Percentiles rank a stretch among this genome's conserved stretches.
These are phyloP conservation scores for Quercus agrifolia DNA, from an alignment of 306 rosid genomes.

Conservation along the genomic window DNA sequence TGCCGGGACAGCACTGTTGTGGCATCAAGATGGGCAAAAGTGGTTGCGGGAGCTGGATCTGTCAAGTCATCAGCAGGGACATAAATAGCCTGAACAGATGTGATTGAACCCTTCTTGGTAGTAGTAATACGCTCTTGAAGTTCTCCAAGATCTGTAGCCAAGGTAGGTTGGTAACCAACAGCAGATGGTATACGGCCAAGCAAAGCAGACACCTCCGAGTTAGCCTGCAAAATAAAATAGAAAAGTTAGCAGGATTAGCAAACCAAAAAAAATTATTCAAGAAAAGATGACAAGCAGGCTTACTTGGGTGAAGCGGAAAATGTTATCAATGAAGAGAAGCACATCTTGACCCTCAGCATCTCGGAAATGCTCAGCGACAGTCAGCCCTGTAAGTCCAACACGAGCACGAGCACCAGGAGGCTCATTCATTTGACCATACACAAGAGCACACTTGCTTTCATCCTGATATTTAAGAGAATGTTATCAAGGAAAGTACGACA, in stretches of 20 bases:
- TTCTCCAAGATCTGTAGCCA: conserved; percentile 98
- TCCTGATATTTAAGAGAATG: conserved; percentile 36
- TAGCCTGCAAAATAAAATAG: conserved; percentile 57
- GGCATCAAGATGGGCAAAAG: conserved; percentile 99
- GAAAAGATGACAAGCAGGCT: background rate
- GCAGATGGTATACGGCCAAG: conserved; percentile 99
- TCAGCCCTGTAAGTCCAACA: conserved; percentile 94
- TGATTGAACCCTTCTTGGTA: conserved; percentile 96
- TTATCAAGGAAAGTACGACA: background rate
- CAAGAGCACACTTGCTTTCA: conserved; percentile 98
- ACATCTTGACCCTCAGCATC: conserved; percentile 99
- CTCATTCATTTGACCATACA: conserved; percentile 98
- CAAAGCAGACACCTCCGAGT: conserved; percentile 99
- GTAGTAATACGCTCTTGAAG: conserved; percentile 99
- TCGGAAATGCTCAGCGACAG: conserved; percentile 98
- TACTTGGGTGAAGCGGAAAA: conserved; percentile 98
- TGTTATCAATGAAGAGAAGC: conserved; percentile 97
- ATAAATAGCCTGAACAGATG: conserved; percentile 98
- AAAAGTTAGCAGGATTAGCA: background rate
- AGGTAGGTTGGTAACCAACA: conserved; percentile 97
- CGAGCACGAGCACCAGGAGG: conserved; percentile 99
- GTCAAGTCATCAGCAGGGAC: conserved; percentile 99
- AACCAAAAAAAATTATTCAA: background rate
- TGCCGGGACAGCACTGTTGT: conserved; percentile 95
- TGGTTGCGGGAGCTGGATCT: conserved; percentile 99